Percentiles rank a stretch among this genome's conserved stretches.
These are phyloP conservation scores for Mycena amicta DNA, from an alignment of 768 basidiomycete species.

Conservation along the genomic window DNA sequence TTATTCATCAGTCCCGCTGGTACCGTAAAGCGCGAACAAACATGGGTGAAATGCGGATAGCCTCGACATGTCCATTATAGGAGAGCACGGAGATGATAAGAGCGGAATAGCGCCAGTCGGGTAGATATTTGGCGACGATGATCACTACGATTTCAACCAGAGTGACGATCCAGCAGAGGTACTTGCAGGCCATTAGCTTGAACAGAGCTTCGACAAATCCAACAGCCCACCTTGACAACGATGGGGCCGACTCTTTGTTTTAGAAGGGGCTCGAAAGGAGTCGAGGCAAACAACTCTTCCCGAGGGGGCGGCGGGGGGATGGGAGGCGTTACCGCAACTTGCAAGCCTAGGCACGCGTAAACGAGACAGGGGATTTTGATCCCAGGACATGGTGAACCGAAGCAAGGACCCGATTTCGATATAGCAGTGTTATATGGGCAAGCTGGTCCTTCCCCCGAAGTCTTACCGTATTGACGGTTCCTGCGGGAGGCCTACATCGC, in stretches of 20 bases:
- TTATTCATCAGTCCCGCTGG: background rate
- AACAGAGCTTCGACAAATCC: background rate
- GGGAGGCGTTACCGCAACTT: constrained; percentile 49
- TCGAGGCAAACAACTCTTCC: constrained; percentile 37
- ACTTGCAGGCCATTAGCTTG: constrained; percentile 26
- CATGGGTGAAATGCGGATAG: constrained; percentile 30
- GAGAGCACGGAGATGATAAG: constrained; percentile 32
- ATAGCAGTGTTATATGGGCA: constrained; percentile 17
- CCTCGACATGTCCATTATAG: constrained; percentile 22
- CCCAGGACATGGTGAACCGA: constrained; percentile 30
- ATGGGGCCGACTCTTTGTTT: constrained; percentile 36
- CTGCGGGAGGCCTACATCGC: constrained; percentile 18
- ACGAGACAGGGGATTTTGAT: constrained; percentile 47
- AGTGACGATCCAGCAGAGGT: constrained; percentile 40
- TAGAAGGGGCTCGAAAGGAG: constrained; percentile 39
- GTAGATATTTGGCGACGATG: constrained; percentile 34
- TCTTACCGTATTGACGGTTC: constrained; percentile 20
- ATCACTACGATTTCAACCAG: constrained; percentile 38
- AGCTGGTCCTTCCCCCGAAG: constrained; percentile 19
- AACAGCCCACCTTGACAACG: constrained; percentile 37
- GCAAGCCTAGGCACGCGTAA: constrained; percentile 45
- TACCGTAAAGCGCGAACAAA: constrained; percentile 21
- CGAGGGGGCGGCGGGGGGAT: constrained; percentile 37
- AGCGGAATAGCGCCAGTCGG: constrained; percentile 24
- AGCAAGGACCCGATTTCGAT: constrained; percentile 5